Conservation (phyloP, 257 asterid species). For the Solanum ossicruentum region DNA sequence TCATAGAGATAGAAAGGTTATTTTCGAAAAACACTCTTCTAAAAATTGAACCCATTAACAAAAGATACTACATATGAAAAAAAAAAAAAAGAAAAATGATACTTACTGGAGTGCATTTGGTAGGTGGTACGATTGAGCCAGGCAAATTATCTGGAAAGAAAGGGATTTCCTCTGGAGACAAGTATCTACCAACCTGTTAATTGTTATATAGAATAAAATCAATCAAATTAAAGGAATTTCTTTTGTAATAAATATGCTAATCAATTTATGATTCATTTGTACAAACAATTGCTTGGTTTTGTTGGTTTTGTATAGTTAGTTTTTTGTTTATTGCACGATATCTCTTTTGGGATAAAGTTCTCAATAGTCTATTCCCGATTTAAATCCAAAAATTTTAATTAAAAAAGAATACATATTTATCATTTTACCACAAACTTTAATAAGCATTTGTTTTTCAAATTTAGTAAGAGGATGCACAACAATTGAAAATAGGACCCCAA, state of each 20-base stretch:
- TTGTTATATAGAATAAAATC: background rate
- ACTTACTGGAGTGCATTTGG: constrained; percentile 18
- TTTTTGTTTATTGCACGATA: too few relatives aligned
- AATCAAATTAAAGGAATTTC: background rate
- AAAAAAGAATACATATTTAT: background rate
- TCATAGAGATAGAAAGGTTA: too few relatives aligned
- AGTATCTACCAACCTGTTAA: constrained; percentile 61
- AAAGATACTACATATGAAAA: too few relatives aligned
- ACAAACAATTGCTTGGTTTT: background rate
- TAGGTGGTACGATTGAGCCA: constrained; percentile 26
- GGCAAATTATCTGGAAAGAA: constrained; percentile 54
- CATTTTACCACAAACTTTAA: background rate
- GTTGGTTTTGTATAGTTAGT: background rate
- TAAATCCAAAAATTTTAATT: background rate
- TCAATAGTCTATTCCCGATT: background rate
- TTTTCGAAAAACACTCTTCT: too few relatives aligned
- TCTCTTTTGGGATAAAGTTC: background rate
- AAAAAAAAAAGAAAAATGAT: too few relatives aligned
- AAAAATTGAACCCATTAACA: too few relatives aligned
- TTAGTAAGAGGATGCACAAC: background rate
- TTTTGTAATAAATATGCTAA: too few relatives aligned
- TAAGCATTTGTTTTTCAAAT: background rate
- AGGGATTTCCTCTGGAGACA: constrained; percentile 58
- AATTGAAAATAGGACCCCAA: background rate
- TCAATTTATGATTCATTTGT: background rate